Base-by-base conservation (phyloP, 2,329 filamentous ascomycete species). In the Xylariaceae sp. region DNA sequence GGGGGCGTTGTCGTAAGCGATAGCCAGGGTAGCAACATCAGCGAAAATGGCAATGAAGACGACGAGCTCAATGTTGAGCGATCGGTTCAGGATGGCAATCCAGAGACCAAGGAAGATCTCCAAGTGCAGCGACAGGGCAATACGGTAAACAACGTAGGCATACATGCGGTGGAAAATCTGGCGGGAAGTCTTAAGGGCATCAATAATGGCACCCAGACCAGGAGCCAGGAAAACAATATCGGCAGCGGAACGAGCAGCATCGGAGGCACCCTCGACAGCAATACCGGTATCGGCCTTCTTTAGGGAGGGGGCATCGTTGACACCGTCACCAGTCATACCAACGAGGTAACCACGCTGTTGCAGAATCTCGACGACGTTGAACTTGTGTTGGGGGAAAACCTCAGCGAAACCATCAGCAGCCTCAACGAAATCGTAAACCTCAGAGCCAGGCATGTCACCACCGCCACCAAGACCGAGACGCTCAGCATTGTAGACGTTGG, bases 121-220 rank as follows among this genome's bases (percentile, higher is more conserved):
- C 68, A 95, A 80, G 72, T 96, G 91, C 61, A 95, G 84, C 15
- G 90, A 95, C 67, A 96, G 77, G 46, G 91, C 90, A 68, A 96
- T 95, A 81, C 91, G 89, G 79, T 95, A 95, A 67, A 95, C 88
- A 62, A 96, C 89, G 77, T 95, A 96, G 56, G 90, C 88, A 76
- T 95, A 94, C 90, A 96, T 95, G 67, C 91, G 89, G 77, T 95
- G 90, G 80, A 95, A 95, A 72, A 96, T 95, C 73, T 95, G 90
- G 67, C 91, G 88, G 30, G 89, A 92, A 62, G 88, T 95, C 79
- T 95, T 95, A 64, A 95, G 81, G 57, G 90, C 89, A 71, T 95
- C 89, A 66, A 95, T 95, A 72, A 95, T 95, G 59, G 90, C 88
- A 73, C 89, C 91, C 59, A 95, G 85, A 78, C 90, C 91, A 51